Percentiles rank a stretch among this genome's conserved stretches.
Conservation (phyloP, 495 filamentous ascomycete genomes). For the Hypoxylon lenormandii region DNA sequence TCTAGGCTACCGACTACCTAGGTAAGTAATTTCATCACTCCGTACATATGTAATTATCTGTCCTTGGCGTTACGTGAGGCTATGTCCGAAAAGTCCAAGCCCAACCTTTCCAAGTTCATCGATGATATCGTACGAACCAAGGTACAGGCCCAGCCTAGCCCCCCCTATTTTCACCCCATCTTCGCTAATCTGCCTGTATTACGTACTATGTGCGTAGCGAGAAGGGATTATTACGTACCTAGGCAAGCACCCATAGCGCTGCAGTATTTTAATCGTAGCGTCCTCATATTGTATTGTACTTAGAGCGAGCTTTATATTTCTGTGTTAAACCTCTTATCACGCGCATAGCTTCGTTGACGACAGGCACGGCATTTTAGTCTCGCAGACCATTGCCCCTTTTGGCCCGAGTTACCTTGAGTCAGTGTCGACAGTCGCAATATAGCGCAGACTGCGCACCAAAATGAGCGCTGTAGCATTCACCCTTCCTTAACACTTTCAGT, state of each 20-base stretch:
- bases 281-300: slow-evolving; percentile 28
- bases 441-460: slow-evolving; percentile 2
- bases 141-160: too few species aligned
- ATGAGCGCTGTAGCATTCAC: slow-evolving; percentile 26
- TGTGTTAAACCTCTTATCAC: neutral
- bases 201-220: neutral
- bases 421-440: slow-evolving; percentile 15
- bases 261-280: slow-evolving; percentile 16
- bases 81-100: too few species aligned
- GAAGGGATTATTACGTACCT: neutral
- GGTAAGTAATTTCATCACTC: neutral
- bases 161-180: too few species aligned
- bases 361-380: slow-evolving; percentile 8
- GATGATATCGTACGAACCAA: too few species aligned
- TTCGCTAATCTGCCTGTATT: neutral
- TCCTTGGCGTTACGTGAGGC: neutral
- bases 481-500: neutral
- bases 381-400: slow-evolving; percentile 32
- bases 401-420: neutral
- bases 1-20: neutral
- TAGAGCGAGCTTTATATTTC: slow-evolving; percentile 25
- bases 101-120: too few species aligned
- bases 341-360: neutral
- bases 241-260: neutral
- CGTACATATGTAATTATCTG: neutral